phyloP scores from a whole-genome alignment of 805 yeast species.

The Phaffomyces opuntiae region DNA sequence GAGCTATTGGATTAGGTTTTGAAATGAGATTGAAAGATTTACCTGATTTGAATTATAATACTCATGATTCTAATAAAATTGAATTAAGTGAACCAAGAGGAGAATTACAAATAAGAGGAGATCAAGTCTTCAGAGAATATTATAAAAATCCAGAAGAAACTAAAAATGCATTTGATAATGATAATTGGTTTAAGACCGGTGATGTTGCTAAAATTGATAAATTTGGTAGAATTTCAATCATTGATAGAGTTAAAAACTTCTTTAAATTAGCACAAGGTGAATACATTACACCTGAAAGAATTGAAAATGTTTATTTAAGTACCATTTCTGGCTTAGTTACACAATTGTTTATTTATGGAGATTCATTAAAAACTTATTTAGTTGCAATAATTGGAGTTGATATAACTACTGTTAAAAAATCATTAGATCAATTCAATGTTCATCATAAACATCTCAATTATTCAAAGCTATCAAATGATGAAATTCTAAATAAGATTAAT shows the following conservation, averaged over 20 bases:
- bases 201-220: slow-evolving; percentile 43
- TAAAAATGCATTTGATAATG: slow-evolving; percentile 34
- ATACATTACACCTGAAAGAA: slow-evolving; percentile 61
- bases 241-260: slow-evolving; percentile 51
- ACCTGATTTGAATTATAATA: slow-evolving; percentile 36
- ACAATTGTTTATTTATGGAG: slow-evolving; percentile 52
- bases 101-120: slow-evolving; percentile 48
- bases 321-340: slow-evolving; percentile 31
- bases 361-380: slow-evolving; percentile 40
- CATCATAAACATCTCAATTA: neutral
- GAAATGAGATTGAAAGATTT: slow-evolving; percentile 44
- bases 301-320: slow-evolving; percentile 49
- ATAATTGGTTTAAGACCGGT: slow-evolving; percentile 53
- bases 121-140: slow-evolving; percentile 46
- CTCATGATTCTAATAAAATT: slow-evolving; percentile 15
- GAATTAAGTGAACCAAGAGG: slow-evolving; percentile 30
- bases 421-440: slow-evolving; percentile 7
- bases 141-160: slow-evolving; percentile 44
- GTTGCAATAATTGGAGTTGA: slow-evolving; percentile 53
- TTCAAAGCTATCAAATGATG: slow-evolving; percentile 2
- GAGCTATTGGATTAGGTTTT: slow-evolving; percentile 33
- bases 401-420: slow-evolving; percentile 22
- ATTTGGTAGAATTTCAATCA: slow-evolving; percentile 41
- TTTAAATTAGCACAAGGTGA: slow-evolving; percentile 49
- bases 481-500: slow-evolving; percentile 6